Evolutionary conservation across 306 rosid genomes (phyloP).

Genomic region (Erythrophleum fordii): DNA sequence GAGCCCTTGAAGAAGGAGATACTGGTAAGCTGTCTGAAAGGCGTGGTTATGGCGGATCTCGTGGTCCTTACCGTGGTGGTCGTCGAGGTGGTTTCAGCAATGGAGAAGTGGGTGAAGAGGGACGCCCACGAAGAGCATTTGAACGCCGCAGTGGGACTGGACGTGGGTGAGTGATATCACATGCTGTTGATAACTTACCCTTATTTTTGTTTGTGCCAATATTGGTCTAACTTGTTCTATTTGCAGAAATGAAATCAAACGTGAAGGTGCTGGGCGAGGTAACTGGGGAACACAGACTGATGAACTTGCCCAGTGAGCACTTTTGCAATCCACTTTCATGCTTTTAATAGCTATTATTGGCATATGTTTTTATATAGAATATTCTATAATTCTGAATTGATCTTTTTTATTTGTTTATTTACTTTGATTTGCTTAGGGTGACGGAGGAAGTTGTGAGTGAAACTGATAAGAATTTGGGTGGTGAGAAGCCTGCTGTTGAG

Average conservation of each 20-base stretch:
- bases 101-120: conserved; percentile 81
- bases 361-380: not conserved
- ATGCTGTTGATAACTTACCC: not conserved
- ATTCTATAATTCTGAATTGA: not conserved
- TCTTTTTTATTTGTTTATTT: not conserved
- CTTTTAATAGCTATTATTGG: not conserved
- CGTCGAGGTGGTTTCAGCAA: conserved; percentile 80
- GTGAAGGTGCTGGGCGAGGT: conserved; percentile 91
- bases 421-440: conserved; percentile 50
- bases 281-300: conserved; percentile 89
- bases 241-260: conserved; percentile 74
- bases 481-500: conserved; percentile 69
- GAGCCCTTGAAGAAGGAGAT: conserved; percentile 70
- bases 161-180: conserved; percentile 59
- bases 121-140: conserved; percentile 67
- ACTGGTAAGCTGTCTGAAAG: conserved; percentile 60
- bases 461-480: conserved; percentile 64
- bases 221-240: conserved; percentile 35
- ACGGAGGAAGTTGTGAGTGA: conserved; percentile 65
- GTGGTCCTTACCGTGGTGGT: conserved; percentile 73
- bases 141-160: conserved; percentile 98
- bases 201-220: not conserved
- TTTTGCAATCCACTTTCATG: not conserved
- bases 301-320: conserved; percentile 66
- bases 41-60: conserved; percentile 71